These are phyloP conservation scores for Mortierella sp. DNA, from an alignment of 371 early-diverging fungal genomes.

Conservation along the genomic window DNA sequence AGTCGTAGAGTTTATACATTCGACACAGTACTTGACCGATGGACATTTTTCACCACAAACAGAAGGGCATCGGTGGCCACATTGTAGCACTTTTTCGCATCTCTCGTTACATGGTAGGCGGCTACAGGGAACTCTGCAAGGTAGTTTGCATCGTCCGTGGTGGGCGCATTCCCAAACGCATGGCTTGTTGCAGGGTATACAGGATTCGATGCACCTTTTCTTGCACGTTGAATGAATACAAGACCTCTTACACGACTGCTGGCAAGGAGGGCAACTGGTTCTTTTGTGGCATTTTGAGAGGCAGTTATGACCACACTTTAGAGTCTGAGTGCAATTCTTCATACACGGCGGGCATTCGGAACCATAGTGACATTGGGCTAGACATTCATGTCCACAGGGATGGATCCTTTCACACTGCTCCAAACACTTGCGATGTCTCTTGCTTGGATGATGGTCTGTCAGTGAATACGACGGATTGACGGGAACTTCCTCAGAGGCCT, in stretches of 20 bases:
- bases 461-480: conserved; percentile 1
- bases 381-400: too few species aligned
- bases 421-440: too few species aligned
- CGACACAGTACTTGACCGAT: conserved; percentile 51
- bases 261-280: conserved; percentile 58
- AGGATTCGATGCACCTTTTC: conserved; percentile 51
- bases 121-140: conserved; percentile 68
- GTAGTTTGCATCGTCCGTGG: conserved; percentile 57
- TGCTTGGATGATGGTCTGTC: neutral
- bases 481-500: neutral
- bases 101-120: conserved; percentile 66
- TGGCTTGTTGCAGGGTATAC: conserved; percentile 58
- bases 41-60: conserved; percentile 71
- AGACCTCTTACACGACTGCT: conserved; percentile 33
- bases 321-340: too few species aligned
- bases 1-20: conserved; percentile 27
- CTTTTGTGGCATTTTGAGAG: conserved; percentile 40
- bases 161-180: conserved; percentile 66
- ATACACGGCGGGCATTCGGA: too few species aligned
- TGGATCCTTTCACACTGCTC: too few species aligned
- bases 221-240: conserved; percentile 61
- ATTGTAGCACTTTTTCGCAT: conserved; percentile 57
- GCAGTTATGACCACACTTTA: conserved; percentile 38
- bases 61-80: conserved; percentile 66
- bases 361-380: too few species aligned